Evolutionary conservation across 768 basidiomycete species (phyloP).

Genomic region (Guyanaporus albipodus): DNA sequence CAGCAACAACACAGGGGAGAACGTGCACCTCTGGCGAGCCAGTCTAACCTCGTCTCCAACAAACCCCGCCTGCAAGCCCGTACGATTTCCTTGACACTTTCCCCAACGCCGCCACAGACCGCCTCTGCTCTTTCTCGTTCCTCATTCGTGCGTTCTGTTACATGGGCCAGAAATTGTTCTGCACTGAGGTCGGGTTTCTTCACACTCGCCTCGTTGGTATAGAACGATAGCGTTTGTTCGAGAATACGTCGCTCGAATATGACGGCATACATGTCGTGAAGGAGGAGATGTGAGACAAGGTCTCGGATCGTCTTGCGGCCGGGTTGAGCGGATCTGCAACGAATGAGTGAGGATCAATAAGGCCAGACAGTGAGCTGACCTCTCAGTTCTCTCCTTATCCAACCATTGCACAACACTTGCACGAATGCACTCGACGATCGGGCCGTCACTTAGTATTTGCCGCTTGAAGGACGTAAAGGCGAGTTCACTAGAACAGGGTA

Average conservation of each 20-base stretch:
- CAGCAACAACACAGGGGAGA: conserved; percentile 34
- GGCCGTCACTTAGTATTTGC: conserved; percentile 46
- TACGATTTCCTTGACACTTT: conserved; percentile 47
- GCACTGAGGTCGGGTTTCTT: conserved; percentile 36
- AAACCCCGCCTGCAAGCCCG: conserved; percentile 53
- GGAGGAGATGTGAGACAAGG: conserved; percentile 55
- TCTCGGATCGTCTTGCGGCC: conserved; percentile 40
- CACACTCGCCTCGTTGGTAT: conserved; percentile 45
- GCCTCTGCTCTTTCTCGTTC: conserved; percentile 54
- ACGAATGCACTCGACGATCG: conserved; percentile 42
- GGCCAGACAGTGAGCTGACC: conserved; percentile 21
- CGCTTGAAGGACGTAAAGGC: conserved; percentile 51
- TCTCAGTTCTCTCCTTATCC: conserved; percentile 47
- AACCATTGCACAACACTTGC: conserved; percentile 49
- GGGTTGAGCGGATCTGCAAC: conserved; percentile 35
- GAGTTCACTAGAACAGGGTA: conserved; percentile 40
- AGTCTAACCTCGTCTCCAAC: conserved; percentile 40
- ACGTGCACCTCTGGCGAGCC: conserved; percentile 40
- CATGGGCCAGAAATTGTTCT: conserved; percentile 50
- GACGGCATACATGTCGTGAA: conserved; percentile 51
- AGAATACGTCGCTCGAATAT: conserved; percentile 57
- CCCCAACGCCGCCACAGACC: conserved; percentile 42
- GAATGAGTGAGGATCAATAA: neutral
- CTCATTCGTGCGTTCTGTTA: conserved; percentile 44
- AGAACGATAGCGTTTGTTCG: conserved; percentile 48